Percentiles rank a stretch among this genome's conserved stretches.
Evolutionary conservation across 2,329 filamentous ascomycete genomes (phyloP).

Genomic region (Nakataea oryzae): DNA sequence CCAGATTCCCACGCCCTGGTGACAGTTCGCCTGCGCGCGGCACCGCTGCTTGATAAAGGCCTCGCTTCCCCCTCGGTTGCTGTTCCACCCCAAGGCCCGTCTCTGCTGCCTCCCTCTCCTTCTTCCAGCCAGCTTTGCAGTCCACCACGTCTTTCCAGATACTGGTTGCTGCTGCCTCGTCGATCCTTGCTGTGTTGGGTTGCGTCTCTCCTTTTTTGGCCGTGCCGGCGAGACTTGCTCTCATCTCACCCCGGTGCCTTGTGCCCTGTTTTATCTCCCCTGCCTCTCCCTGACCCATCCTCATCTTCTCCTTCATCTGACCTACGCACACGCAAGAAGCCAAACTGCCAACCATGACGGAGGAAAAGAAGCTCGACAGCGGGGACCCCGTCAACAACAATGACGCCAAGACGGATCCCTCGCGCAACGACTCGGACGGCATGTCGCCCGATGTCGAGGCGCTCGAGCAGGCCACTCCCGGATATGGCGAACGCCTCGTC

Average conservation of each 20-base stretch:
- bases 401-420: neutral
- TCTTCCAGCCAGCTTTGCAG: neutral
- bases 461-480: neutral
- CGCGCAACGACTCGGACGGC: neutral
- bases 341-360: neutral
- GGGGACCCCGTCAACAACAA: neutral
- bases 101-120: no score
- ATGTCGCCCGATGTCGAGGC: slow-evolving; percentile 1
- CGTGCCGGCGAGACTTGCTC: neutral
- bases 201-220: neutral
- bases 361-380: neutral
- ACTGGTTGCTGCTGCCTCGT: neutral
- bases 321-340: neutral
- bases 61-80: neutral
- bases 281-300: neutral
- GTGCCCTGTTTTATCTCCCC: neutral
- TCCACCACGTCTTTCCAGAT: neutral
- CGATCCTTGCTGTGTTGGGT: neutral
- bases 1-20: neutral
- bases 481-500: neutral
- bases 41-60: neutral
- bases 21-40: neutral
- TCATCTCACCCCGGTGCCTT: neutral
- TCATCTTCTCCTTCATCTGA: neutral
- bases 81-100: neutral